Evolutionary conservation across 225 moss, liverwort and hornwort genomes (phyloP).

Genomic region (Takakia lepidozioides): DNA sequence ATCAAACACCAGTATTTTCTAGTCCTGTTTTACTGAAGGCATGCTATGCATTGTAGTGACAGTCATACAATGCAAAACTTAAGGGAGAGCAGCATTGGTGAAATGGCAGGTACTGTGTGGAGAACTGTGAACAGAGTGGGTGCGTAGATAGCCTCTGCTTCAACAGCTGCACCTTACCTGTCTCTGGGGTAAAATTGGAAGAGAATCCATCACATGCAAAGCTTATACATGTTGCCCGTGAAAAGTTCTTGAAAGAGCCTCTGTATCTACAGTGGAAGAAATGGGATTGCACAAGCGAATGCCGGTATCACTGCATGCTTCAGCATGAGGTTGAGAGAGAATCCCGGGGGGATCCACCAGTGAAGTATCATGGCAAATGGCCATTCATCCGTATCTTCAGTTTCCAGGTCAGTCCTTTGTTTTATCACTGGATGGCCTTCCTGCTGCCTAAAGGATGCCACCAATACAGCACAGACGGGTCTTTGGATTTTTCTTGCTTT

Average conservation of each 20-base stretch:
- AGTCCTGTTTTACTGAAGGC: not conserved
- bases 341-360: conserved; percentile 23
- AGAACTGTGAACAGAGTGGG: conserved; percentile 44
- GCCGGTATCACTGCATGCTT: conserved; percentile 58
- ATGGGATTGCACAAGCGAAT: conserved; percentile 57
- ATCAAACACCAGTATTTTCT: not conserved
- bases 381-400: conserved; percentile 53
- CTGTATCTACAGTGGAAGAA: conserved; percentile 56
- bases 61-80: not conserved
- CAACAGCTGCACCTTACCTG: conserved; percentile 44
- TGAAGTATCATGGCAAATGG: conserved; percentile 60
- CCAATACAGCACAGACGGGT: too few relatives aligned
- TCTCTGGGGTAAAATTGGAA: conserved; percentile 35
- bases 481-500: too few relatives aligned
- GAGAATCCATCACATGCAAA: conserved; percentile 34
- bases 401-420: conserved; percentile 26
- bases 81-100: not conserved
- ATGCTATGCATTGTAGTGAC: not conserved
- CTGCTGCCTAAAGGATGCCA: too few relatives aligned
- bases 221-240: conserved; percentile 28
- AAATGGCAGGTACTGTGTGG: conserved; percentile 28
- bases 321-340: conserved; percentile 25
- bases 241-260: conserved; percentile 52
- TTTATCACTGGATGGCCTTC: too few relatives aligned
- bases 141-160: conserved; percentile 45